Conservation (phyloP, 2,329 filamentous ascomycete species). For the Cytospora schulzeri region DNA sequence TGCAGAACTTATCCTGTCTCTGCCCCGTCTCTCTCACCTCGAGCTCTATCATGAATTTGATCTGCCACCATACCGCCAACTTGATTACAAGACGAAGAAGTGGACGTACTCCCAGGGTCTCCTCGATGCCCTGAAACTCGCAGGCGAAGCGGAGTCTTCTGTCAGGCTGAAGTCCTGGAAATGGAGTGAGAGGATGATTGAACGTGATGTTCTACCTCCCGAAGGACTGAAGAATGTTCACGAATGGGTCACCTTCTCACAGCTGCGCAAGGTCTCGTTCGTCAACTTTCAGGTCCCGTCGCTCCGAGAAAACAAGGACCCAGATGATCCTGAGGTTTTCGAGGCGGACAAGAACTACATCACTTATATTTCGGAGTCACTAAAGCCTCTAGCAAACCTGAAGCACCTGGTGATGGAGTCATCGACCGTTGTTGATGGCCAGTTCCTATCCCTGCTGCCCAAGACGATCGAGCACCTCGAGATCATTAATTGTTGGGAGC, state of each 20-base stretch:
- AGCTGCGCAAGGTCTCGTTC: slow-evolving; percentile 59
- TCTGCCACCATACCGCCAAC: slow-evolving; percentile 63
- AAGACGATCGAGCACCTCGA: slow-evolving; percentile 66
- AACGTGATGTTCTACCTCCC: slow-evolving; percentile 47
- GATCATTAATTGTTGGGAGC: slow-evolving; percentile 76
- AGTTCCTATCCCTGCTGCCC: slow-evolving; percentile 70
- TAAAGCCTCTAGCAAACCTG: slow-evolving; percentile 61
- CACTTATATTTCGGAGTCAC: slow-evolving; percentile 47
- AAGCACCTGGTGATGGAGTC: slow-evolving; percentile 72
- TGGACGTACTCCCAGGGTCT: slow-evolving; percentile 72
- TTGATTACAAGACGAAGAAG: slow-evolving; percentile 54
- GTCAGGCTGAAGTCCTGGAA: slow-evolving; percentile 57
- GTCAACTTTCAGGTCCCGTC: slow-evolving; percentile 65
- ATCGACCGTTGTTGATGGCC: slow-evolving; percentile 70
- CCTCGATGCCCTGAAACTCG: slow-evolving; percentile 63
- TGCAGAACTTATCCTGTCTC: slow-evolving; percentile 58
- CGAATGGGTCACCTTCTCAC: slow-evolving; percentile 55
- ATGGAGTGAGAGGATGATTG: slow-evolving; percentile 61
- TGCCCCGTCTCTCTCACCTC: slow-evolving; percentile 69
- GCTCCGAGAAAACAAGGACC: slow-evolving; percentile 42
- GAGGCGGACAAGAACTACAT: slow-evolving; percentile 38
- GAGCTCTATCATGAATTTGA: slow-evolving; percentile 74
- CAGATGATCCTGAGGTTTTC: slow-evolving; percentile 44
- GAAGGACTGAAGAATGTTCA: slow-evolving; percentile 58
- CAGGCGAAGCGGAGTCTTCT: slow-evolving; percentile 37